Conservation (phyloP, 495 filamentous ascomycete genomes). For the Penicillium nucicola region DNA sequence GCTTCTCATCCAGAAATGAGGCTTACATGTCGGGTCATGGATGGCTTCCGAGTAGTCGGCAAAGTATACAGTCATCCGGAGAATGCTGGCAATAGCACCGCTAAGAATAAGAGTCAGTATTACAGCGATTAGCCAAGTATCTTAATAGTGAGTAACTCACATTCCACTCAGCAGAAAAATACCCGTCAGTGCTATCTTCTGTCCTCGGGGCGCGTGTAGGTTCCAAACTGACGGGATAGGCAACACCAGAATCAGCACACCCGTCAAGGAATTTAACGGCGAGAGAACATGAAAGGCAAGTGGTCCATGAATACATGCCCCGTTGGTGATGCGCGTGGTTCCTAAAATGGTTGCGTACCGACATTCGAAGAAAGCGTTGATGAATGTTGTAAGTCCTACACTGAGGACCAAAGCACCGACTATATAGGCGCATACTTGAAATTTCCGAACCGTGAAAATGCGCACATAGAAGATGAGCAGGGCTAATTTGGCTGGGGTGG, state of each 20-base stretch:
- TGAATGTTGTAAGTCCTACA: conserved; percentile 13
- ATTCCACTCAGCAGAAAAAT: conserved; percentile 23
- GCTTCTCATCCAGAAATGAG: background rate
- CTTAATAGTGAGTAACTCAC: conserved; percentile 6
- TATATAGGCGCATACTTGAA: conserved; percentile 27
- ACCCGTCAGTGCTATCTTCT: conserved; percentile 20
- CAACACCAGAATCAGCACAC: conserved; percentile 34
- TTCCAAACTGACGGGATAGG: conserved; percentile 41
- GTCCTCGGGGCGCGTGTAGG: conserved; percentile 8
- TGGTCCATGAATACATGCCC: conserved; percentile 20
- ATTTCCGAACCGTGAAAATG: conserved; percentile 25
- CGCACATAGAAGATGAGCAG: conserved; percentile 37
- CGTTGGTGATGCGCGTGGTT: conserved; percentile 18
- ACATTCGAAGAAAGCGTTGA: conserved; percentile 25
- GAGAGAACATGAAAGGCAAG: conserved; percentile 19
- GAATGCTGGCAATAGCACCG: conserved; percentile 16
- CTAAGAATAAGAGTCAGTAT: background rate
- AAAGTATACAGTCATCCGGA: conserved; percentile 16
- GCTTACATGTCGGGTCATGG: conserved; percentile 19
- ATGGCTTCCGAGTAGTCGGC: background rate
- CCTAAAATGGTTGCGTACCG: conserved; percentile 22
- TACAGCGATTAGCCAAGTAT: background rate
- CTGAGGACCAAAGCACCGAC: conserved; percentile 21
- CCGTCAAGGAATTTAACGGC: conserved; percentile 24
- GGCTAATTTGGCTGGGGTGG: conserved; percentile 36